phyloP scores from a whole-genome alignment of 495 filamentous ascomycete genomes.

The Penicillium roqueforti region DNA sequence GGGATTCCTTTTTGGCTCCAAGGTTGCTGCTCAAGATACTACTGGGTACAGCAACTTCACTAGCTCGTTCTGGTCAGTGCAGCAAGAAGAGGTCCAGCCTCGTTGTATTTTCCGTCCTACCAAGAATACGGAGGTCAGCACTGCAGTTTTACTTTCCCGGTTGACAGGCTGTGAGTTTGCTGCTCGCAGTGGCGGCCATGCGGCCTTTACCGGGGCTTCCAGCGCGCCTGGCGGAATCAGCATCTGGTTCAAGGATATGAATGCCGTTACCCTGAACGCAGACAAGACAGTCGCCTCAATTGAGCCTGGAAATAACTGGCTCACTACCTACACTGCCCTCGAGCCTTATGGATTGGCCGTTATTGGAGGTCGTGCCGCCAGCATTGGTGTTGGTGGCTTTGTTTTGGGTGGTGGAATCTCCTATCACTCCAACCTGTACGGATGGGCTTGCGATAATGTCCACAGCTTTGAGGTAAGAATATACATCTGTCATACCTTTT shows the following conservation, averaged over 20 bases:
- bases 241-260: slow-evolving; percentile 46
- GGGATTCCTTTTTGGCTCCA: slow-evolving; percentile 16
- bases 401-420: slow-evolving; percentile 33
- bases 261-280: slow-evolving; percentile 39
- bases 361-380: slow-evolving; percentile 52
- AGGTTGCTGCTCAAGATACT: slow-evolving; percentile 8
- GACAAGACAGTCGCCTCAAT: slow-evolving; percentile 23
- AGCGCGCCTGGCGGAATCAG: slow-evolving; percentile 36
- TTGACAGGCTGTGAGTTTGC: slow-evolving; percentile 35
- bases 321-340: slow-evolving; percentile 48
- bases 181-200: slow-evolving; percentile 44
- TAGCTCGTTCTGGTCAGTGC: slow-evolving; percentile 44
- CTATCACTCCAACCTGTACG: slow-evolving; percentile 42
- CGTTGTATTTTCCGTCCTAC: slow-evolving; percentile 24
- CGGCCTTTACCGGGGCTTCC: slow-evolving; percentile 25
- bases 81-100: slow-evolving; percentile 36
- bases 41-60: slow-evolving; percentile 20
- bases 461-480: slow-evolving; percentile 35
- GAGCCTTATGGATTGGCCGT: slow-evolving; percentile 44
- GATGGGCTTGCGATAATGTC: slow-evolving; percentile 51
- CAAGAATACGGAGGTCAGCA: slow-evolving; percentile 21
- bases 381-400: slow-evolving; percentile 58
- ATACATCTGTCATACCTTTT: not conserved
- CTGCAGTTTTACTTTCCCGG: slow-evolving; percentile 17
- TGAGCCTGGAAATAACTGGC: slow-evolving; percentile 28